These are phyloP conservation scores for Psophocarpus tetragonolobus DNA, from an alignment of 306 rosid genomes.

Conservation along the genomic window DNA sequence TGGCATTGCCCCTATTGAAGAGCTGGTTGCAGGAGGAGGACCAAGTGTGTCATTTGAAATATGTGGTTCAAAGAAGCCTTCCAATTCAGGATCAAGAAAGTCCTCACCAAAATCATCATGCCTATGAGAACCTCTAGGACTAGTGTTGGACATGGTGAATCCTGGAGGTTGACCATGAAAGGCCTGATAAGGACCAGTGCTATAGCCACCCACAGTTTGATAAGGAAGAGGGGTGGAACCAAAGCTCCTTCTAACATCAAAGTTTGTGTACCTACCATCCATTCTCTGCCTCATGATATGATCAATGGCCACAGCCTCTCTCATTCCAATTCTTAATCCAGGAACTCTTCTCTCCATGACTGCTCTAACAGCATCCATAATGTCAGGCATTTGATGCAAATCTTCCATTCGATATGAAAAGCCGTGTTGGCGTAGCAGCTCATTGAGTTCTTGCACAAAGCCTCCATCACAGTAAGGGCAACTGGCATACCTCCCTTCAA, in stretches of 20 bases:
- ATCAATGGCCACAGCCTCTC: constrained; percentile 46
- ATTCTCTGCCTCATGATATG: constrained; percentile 46
- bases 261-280: constrained; percentile 47
- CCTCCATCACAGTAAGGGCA: constrained; percentile 69
- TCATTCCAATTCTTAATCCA: constrained; percentile 42
- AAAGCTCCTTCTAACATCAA: constrained; percentile 16
- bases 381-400: constrained; percentile 38
- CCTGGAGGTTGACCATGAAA: constrained; percentile 53
- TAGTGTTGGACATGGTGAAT: constrained; percentile 18
- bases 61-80: constrained; percentile 55
- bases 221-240: constrained; percentile 32
- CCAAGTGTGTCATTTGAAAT: constrained; percentile 47
- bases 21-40: constrained; percentile 60
- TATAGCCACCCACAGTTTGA: constrained; percentile 39
- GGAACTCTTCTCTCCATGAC: constrained; percentile 49
- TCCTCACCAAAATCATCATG: constrained; percentile 31
- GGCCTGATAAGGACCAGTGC: constrained; percentile 41
- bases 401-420: constrained; percentile 24
- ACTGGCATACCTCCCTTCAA: constrained; percentile 28
- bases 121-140: constrained; percentile 35
- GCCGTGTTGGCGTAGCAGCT: constrained; percentile 22
- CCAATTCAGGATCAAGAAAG: constrained; percentile 45
- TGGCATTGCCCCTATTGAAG: constrained; percentile 71
- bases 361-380: constrained; percentile 41
- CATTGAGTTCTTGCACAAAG: constrained; percentile 52